A percentile compares a stretch with the other conserved stretches of the same genome.
phyloP scores from a whole-genome alignment of 2,329 filamentous ascomycete species.

The Ascomycota sp. region DNA sequence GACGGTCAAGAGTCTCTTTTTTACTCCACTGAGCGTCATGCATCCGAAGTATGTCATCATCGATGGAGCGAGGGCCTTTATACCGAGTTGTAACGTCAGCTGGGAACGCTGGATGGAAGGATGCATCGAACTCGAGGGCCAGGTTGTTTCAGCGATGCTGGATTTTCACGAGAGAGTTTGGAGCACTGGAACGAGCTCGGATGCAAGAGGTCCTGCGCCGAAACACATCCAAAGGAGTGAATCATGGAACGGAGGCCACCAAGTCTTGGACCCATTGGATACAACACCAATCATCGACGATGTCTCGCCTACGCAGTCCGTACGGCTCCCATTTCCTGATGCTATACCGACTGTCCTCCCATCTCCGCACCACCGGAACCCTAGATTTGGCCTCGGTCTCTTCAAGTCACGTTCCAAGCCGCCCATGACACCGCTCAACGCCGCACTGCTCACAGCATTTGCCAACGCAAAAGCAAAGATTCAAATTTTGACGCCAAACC shows the following conservation, averaged over 20 bases:
- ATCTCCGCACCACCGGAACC: slow-evolving; percentile 49
- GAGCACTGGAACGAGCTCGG: slow-evolving; percentile 15
- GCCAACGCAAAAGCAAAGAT: slow-evolving; percentile 33
- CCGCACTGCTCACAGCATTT: slow-evolving; percentile 38
- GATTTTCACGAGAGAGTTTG: slow-evolving; percentile 49
- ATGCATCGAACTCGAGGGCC: slow-evolving; percentile 42
- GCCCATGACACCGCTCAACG: slow-evolving; percentile 45
- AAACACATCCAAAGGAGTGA: not conserved
- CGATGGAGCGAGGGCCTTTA: slow-evolving; percentile 40
- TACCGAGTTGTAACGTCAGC: slow-evolving; percentile 67
- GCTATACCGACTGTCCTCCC: slow-evolving; percentile 40
- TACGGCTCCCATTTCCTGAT: slow-evolving; percentile 6
- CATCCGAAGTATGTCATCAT: slow-evolving; percentile 65
- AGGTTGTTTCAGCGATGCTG: slow-evolving; percentile 36
- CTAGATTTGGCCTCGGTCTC: slow-evolving; percentile 35
- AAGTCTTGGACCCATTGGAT: not conserved
- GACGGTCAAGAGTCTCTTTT: slow-evolving; percentile 54
- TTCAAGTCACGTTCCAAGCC: slow-evolving; percentile 26
- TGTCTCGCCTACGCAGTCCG: slow-evolving; percentile 10
- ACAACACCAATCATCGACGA: slow-evolving; percentile 2
- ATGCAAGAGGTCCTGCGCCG: too few species aligned
- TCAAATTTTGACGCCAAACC: slow-evolving; percentile 54
- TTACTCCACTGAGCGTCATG: slow-evolving; percentile 65
- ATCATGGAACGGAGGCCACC: slow-evolving; percentile 2
- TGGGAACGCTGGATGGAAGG: slow-evolving; percentile 80